A percentile compares a stretch with the other conserved stretches of the same genome.
phyloP scores from a whole-genome alignment of 163 green algal species.

The Prototheca cutis region DNA sequence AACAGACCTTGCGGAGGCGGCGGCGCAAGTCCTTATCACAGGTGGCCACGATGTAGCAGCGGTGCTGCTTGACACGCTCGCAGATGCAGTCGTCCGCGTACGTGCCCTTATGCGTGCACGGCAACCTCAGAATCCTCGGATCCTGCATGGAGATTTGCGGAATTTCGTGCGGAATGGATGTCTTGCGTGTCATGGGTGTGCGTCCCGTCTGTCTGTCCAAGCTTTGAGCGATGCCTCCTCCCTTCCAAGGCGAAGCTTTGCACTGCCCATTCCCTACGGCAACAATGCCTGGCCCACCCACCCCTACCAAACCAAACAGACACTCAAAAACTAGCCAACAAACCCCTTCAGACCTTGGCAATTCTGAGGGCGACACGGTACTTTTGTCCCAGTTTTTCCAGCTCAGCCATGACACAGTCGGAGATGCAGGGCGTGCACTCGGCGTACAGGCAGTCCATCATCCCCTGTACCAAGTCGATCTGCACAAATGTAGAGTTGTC shows the following conservation, averaged over 20 bases:
- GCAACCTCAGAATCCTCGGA: conserved; percentile 78
- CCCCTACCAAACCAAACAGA: no score
- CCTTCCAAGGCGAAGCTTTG: no score
- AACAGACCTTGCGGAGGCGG: conserved; percentile 84
- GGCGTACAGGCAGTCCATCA: conserved; percentile 99
- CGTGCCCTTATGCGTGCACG: conserved; percentile 91
- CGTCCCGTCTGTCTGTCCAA: no score
- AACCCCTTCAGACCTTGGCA: conserved; percentile 79
- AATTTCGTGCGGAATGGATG: no score
- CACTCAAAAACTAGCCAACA: no score
- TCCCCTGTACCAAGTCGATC: conserved; percentile 88
- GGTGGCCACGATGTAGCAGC: conserved; percentile 99
- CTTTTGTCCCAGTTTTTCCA: conserved; percentile 97
- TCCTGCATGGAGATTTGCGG: conserved; percentile 71
- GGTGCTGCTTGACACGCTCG: conserved; percentile 86
- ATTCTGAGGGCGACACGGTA: conserved; percentile 96
- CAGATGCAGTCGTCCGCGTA: conserved; percentile 99
- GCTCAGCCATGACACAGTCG: conserved; percentile 95
- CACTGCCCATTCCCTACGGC: no score
- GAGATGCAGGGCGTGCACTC: conserved; percentile 95
- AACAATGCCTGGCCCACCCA: no score
- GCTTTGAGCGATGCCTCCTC: no score
- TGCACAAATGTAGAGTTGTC: conserved; percentile 21
- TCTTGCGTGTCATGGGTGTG: no score
- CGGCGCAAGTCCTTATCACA: conserved; percentile 92